Conservation (phyloP, 768 basidiomycete species). For the Xerocomellus intermedius region DNA sequence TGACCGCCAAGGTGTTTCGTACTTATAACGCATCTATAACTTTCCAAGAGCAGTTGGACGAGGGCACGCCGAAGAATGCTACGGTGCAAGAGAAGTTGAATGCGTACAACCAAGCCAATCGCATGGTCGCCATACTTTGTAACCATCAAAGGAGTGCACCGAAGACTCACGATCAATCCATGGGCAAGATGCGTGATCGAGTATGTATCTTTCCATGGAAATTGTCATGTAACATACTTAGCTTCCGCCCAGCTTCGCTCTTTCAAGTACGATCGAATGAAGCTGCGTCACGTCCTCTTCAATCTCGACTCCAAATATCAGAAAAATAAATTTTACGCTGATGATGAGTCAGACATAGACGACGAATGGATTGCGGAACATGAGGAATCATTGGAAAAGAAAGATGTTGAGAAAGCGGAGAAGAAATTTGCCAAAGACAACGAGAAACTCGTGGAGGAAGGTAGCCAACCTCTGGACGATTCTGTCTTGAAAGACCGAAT, state of each 20-base stretch:
- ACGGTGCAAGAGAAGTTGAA: conserved; percentile 95
- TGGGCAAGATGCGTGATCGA: conserved; percentile 93
- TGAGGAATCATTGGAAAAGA: conserved; percentile 73
- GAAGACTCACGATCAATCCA: conserved; percentile 89
- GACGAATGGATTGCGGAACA: conserved; percentile 85
- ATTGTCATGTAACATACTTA: conserved; percentile 1
- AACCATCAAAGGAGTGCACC: conserved; percentile 97
- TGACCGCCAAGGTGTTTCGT: conserved; percentile 99
- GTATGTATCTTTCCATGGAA: conserved; percentile 41
- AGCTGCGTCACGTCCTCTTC: conserved; percentile 87
- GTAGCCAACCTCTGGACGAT: conserved; percentile 54
- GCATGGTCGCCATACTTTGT: conserved; percentile 95
- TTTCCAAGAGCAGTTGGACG: conserved; percentile 88
- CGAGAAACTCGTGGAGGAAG: conserved; percentile 77
- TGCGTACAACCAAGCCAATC: conserved; percentile 96
- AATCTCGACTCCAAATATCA: conserved; percentile 73
- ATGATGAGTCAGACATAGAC: conserved; percentile 91
- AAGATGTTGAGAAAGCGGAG: conserved; percentile 84
- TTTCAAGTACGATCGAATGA: conserved; percentile 97
- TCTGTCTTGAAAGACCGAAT: conserved; percentile 68
- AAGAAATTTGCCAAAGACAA: conserved; percentile 97
- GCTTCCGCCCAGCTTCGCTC: conserved; percentile 62
- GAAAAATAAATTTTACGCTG: conserved; percentile 74
- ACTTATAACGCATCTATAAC: conserved; percentile 98
- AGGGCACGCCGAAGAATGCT: conserved; percentile 62